phyloP scores from a whole-genome alignment of 768 basidiomycete genomes.

The Hygrocybe coccinea region DNA sequence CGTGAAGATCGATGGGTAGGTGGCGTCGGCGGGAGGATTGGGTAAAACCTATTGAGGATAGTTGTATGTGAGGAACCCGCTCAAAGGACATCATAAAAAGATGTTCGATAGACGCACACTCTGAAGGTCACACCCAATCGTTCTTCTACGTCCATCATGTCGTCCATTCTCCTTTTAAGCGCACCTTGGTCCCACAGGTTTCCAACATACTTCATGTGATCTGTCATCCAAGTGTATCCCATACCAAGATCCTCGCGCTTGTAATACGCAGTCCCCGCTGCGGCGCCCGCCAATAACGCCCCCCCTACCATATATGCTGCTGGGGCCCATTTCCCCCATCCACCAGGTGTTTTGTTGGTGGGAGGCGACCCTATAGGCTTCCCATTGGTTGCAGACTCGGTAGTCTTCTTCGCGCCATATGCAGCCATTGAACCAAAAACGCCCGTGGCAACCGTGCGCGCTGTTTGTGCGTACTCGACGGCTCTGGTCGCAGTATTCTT shows the following conservation, averaged over 20 bases:
- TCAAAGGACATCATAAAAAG: neutral
- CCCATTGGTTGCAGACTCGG: conserved; percentile 31
- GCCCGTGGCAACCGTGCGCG: conserved; percentile 58
- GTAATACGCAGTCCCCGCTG: conserved; percentile 80
- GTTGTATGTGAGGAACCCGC: neutral
- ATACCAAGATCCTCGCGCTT: conserved; percentile 68
- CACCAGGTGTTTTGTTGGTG: conserved; percentile 21
- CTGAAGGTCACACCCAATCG: conserved; percentile 64
- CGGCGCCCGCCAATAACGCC: conserved; percentile 73
- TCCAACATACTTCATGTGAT: conserved; percentile 87
- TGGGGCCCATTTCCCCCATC: conserved; percentile 62
- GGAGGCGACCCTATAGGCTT: conserved; percentile 19
- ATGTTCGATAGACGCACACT: conserved; percentile 46
- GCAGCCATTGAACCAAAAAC: conserved; percentile 54
- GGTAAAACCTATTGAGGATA: conserved; percentile 61
- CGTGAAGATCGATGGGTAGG: conserved; percentile 51
- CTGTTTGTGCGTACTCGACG: conserved; percentile 61
- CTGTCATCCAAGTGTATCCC: conserved; percentile 70
- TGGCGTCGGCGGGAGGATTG: conserved; percentile 65
- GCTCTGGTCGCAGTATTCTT: conserved; percentile 78
- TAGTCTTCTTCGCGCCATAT: conserved; percentile 43
- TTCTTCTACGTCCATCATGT: conserved; percentile 55
- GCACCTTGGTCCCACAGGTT: conserved; percentile 76
- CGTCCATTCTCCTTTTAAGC: conserved; percentile 57
- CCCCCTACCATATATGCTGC: conserved; percentile 69